Percentiles rank a stretch among this genome's conserved stretches.
Evolutionary conservation across 352 stramenopile genomes (phyloP).

Genomic region (Phytophthora fragariaefolia): DNA sequence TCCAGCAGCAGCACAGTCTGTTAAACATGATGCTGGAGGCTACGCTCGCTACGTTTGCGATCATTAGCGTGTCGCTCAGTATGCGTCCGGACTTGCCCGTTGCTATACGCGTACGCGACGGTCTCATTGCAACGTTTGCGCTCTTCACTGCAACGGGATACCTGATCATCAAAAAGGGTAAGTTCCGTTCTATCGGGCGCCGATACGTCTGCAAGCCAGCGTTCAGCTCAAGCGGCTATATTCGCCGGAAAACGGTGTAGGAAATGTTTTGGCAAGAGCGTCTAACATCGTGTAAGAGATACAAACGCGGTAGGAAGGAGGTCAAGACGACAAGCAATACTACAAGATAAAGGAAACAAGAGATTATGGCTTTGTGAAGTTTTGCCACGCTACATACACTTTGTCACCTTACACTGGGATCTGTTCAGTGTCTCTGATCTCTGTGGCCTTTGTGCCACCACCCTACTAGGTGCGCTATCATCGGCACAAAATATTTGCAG

Average conservation of each 20-base stretch:
- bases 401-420: too few relatives aligned
- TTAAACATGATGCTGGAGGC: conserved; percentile 68
- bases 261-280: conserved; percentile 4
- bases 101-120: conserved; percentile 63
- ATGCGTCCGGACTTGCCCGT: conserved; percentile 68
- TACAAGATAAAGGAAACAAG: conserved; percentile 14
- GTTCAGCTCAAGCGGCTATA: conserved; percentile 89
- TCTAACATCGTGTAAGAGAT: background rate
- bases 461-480: too few relatives aligned
- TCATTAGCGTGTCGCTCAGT: conserved; percentile 72
- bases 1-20: conserved; percentile 87
- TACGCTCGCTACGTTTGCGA: conserved; percentile 47
- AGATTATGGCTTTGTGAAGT: conserved; percentile 11
- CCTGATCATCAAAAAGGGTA: conserved; percentile 85
- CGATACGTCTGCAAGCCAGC: conserved; percentile 88
- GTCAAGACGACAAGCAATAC: background rate
- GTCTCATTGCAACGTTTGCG: conserved; percentile 54
- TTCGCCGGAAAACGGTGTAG: conserved; percentile 65
- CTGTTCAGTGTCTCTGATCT: too few relatives aligned
- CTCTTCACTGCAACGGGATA: conserved; percentile 63
- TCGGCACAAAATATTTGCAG: too few relatives aligned
- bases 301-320: background rate
- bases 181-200: conserved; percentile 75
- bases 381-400: too few relatives aligned
- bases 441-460: too few relatives aligned